Percentiles rank a stretch among this genome's conserved stretches.
These are phyloP conservation scores for Xylaria sp. DNA, from an alignment of 2,329 filamentous ascomycete genomes.

Conservation along the genomic window DNA sequence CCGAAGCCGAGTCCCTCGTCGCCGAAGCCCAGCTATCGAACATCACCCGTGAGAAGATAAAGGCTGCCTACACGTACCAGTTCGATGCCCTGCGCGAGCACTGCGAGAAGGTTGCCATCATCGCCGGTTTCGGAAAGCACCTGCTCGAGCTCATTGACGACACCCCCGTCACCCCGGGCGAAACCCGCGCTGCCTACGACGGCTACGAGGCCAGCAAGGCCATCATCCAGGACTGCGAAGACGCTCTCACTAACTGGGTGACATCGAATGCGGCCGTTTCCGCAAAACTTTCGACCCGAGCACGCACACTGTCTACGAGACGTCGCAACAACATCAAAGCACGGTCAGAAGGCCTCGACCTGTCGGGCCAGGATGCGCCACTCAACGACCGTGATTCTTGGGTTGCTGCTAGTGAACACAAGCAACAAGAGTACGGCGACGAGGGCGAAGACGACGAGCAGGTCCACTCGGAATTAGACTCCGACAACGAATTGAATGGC, in stretches of 20 bases:
- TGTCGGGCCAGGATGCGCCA: slow-evolving; percentile 80
- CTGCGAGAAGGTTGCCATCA: slow-evolving; percentile 97
- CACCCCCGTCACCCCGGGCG: slow-evolving; percentile 93
- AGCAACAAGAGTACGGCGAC: slow-evolving; percentile 59
- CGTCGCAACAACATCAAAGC: slow-evolving; percentile 72
- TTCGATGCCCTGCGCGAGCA: slow-evolving; percentile 97
- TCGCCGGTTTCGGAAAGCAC: slow-evolving; percentile 97
- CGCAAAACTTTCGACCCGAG: slow-evolving; percentile 83
- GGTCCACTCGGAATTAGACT: slow-evolving; percentile 55
- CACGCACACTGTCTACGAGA: slow-evolving; percentile 85
- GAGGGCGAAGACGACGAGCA: slow-evolving; percentile 69
- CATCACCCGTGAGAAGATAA: slow-evolving; percentile 99
- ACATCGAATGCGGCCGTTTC: slow-evolving; percentile 84
- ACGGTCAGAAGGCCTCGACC: slow-evolving; percentile 73
- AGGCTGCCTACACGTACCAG: slow-evolving; percentile 96
- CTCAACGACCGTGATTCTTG: slow-evolving; percentile 81
- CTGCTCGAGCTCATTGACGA: slow-evolving; percentile 96
- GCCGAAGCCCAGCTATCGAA: slow-evolving; percentile 98
- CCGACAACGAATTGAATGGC: slow-evolving; percentile 56
- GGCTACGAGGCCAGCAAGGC: slow-evolving; percentile 98
- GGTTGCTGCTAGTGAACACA: slow-evolving; percentile 72
- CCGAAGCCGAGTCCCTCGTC: slow-evolving; percentile 97
- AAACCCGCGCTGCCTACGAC: slow-evolving; percentile 94
- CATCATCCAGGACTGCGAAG: slow-evolving; percentile 99
- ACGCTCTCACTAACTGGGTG: slow-evolving; percentile 97